These are phyloP conservation scores for Boeremia exigua DNA, from an alignment of 2,329 filamentous ascomycete genomes.

Conservation along the genomic window DNA sequence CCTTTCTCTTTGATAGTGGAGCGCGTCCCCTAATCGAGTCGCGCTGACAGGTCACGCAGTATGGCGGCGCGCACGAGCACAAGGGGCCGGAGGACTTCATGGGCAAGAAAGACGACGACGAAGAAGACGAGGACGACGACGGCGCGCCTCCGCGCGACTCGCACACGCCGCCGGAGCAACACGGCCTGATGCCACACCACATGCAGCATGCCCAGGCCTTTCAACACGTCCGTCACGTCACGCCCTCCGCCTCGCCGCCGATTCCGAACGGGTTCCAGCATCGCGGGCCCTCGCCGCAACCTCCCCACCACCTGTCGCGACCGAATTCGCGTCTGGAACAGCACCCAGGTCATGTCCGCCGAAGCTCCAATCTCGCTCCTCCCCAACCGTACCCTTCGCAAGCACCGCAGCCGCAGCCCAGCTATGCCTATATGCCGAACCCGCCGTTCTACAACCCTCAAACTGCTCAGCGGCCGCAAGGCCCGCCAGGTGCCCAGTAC, in stretches of 20 bases:
- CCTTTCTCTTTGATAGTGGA: neutral
- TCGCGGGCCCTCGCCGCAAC: conserved; percentile 82
- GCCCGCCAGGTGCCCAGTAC: conserved; percentile 52
- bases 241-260: conserved; percentile 86
- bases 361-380: conserved; percentile 75
- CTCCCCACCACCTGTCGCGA: conserved; percentile 53
- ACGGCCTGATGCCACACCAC: conserved; percentile 58
- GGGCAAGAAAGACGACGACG: conserved; percentile 74
- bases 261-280: conserved; percentile 76
- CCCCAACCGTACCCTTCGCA: conserved; percentile 67
- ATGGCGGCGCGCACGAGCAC: conserved; percentile 91
- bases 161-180: conserved; percentile 63
- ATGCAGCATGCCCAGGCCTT: conserved; percentile 66
- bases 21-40: conserved; percentile 31
- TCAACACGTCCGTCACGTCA: conserved; percentile 80
- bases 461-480: conserved; percentile 49
- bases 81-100: conserved; percentile 94
- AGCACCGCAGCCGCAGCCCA: conserved; percentile 67
- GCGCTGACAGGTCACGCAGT: conserved; percentile 61
- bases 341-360: conserved; percentile 73
- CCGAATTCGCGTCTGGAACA: conserved; percentile 76
- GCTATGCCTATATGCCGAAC: conserved; percentile 84
- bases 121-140: conserved; percentile 80
- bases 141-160: conserved; percentile 76
- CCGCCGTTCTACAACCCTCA: conserved; percentile 83